Evolutionary conservation across 2,329 filamentous ascomycete species (phyloP).

Genomic region (Aspergillus sp.): DNA sequence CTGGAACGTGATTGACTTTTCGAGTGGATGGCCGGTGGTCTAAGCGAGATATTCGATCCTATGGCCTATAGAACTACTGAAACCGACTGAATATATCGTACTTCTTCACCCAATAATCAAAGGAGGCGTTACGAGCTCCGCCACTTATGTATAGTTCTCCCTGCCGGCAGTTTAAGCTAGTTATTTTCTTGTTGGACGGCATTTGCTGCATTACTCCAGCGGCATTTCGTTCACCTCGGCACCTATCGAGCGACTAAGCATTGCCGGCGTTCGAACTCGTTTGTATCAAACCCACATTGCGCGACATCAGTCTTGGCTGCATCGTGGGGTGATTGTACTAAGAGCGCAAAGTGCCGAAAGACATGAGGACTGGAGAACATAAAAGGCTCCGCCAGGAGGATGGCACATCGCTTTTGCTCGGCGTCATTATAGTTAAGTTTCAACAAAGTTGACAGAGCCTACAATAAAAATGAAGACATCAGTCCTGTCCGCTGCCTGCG

Average conservation of each 20-base stretch:
- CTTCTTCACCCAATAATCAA: too few species aligned
- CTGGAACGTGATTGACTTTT: conserved; percentile 42
- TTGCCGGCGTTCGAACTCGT: background rate
- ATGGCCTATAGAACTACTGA: too few species aligned
- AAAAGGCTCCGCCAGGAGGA: background rate
- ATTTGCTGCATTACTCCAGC: background rate
- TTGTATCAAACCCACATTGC: background rate
- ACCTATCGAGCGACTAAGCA: background rate
- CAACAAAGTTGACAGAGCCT: too few species aligned
- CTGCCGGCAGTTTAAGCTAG: too few species aligned
- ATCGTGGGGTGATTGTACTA: too few species aligned
- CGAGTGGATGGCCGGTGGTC: conserved; percentile 40
- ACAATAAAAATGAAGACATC: background rate
- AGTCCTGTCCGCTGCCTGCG: background rate
- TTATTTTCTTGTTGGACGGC: background rate
- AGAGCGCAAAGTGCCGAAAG: too few species aligned
- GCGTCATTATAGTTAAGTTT: background rate
- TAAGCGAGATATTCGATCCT: conserved; percentile 7
- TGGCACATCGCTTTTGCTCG: background rate
- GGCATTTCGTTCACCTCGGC: background rate
- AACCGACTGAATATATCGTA: too few species aligned
- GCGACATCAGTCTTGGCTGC: background rate
- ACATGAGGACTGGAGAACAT: too few species aligned
- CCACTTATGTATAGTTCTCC: too few species aligned
- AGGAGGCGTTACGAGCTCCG: too few species aligned